Conservation (phyloP, 1,139 yeast species). For the Zhuliangozyma parablackwelliae region DNA sequence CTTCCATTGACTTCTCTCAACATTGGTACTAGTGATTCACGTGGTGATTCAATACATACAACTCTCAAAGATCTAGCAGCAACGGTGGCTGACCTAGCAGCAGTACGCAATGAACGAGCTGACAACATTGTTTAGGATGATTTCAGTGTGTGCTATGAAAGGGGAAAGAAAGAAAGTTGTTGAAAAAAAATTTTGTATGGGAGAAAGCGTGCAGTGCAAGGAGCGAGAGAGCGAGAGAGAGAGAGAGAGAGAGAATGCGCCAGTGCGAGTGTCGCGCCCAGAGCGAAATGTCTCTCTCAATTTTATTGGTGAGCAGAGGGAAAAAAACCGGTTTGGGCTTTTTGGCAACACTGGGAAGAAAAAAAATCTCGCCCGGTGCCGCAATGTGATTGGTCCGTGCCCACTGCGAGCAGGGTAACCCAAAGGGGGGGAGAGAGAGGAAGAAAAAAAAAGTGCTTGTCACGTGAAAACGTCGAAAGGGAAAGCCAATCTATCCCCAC, state of each 20-base stretch:
- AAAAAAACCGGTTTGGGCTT: neutral
- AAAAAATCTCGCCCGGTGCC: neutral
- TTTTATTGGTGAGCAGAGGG: too few species aligned
- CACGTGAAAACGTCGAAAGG: too few species aligned
- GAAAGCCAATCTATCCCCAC: too few species aligned
- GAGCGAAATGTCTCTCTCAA: neutral
- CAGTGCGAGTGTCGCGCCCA: neutral
- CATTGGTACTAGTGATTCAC: too few species aligned
- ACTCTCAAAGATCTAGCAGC: slow-evolving; percentile 60
- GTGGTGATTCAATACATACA: slow-evolving; percentile 42
- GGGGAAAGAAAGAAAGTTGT: slow-evolving; percentile 2
- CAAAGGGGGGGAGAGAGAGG: too few species aligned
- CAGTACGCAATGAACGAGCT: slow-evolving; percentile 79
- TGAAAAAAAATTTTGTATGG: slow-evolving; percentile 4
- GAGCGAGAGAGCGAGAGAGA: neutral
- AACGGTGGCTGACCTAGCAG: slow-evolving; percentile 72
- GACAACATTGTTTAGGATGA: slow-evolving; percentile 53
- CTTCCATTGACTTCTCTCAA: too few species aligned
- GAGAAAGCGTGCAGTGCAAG: slow-evolving; percentile 4
- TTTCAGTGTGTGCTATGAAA: slow-evolving; percentile 4
- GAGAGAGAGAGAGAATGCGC: neutral
- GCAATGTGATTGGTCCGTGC: slow-evolving; percentile 16
- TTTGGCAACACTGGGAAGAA: neutral
- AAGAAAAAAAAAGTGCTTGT: too few species aligned
- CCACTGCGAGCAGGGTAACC: too few species aligned